Percentiles rank a stretch among this genome's conserved stretches.
Evolutionary conservation across 2,329 filamentous ascomycete genomes (phyloP).

Genomic region (Calonectria ilicicola): DNA sequence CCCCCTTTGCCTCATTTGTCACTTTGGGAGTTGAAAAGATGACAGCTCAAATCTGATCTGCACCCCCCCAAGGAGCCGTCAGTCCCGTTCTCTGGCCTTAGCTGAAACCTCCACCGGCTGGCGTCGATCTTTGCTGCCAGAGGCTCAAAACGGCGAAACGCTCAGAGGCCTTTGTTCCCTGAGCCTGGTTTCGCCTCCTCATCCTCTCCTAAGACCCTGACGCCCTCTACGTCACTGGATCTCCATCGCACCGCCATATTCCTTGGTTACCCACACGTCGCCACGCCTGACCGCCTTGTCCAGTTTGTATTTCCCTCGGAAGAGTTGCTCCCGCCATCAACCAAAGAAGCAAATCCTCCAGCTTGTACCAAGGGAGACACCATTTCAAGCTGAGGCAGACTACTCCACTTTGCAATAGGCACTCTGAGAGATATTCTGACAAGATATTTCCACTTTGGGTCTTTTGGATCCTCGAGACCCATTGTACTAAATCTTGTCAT

Average conservation of each 20-base stretch:
- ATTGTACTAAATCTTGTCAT: not conserved
- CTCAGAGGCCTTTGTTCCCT: not conserved
- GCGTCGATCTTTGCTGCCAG: constrained; percentile 18
- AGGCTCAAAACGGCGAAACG: constrained; percentile 11
- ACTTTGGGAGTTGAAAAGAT: constrained; percentile 2
- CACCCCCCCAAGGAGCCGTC: not conserved
- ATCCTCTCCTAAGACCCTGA: not conserved
- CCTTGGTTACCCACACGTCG: not conserved
- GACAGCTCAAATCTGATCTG: constrained; percentile 16
- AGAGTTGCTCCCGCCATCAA: not conserved
- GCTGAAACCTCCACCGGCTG: constrained; percentile 11
- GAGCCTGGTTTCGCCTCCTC: not conserved
- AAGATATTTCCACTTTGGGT: not conserved
- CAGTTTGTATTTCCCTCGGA: not conserved
- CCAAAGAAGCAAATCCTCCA: not conserved
- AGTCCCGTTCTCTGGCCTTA: not conserved
- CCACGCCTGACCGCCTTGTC: not conserved
- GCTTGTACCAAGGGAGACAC: not conserved
- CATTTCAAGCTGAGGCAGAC: not conserved
- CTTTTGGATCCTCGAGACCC: not conserved
- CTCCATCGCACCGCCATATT: not conserved
- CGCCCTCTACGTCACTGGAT: not conserved
- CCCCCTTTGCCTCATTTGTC: not conserved
- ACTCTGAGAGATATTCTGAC: not conserved
- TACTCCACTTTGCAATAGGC: not conserved